Base-by-base conservation (phyloP, 768 basidiomycete species). In the Cystofilobasidium bisporidii region DNA sequence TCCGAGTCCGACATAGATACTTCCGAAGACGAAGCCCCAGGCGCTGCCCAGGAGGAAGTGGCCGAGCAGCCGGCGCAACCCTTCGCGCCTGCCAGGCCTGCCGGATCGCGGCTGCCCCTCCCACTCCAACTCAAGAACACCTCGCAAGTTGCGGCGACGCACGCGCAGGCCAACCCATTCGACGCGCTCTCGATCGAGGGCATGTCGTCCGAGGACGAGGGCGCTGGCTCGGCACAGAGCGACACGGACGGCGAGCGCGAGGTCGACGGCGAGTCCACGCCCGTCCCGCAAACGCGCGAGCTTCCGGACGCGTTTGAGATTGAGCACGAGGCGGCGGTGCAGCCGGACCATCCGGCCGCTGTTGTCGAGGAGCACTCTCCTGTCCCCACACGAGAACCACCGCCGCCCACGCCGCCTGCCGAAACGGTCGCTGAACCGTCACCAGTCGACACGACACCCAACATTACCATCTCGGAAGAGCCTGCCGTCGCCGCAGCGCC, bases 271-370 rank as follows among this genome's bases (percentile, higher is more conserved):
- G 48, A 50, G 45, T 33, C 38, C 33, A 53, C 33, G 3, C 50
- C 8, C 1, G 24, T 50, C 15, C 24, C 47, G 2, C 38, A 48
- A 38, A 36, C 47, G 22, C 45, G 22, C 48, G 38, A 64, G 2
- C 6, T 56, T 14, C 63, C 63, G 6, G 63, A 64, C 63, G 28
- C 38, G 63, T 64, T 55, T 40, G 63, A 64, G n/a, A 26, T 64
- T 33, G 63, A 64, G 38, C 63, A 64, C 36, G 50, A 64, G 14
- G 36, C 36, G 4, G 50, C 63, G 5, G 47, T 56, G n/a, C 63
- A 55, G 38, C 63, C 63, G 22, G 38, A 63, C n/a, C 48, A 2
- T 22, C 6, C 50, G 3, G 45, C 45, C 48, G 48, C 22, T 24
- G 48, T 24, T 20, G 41, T 15, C 41, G 18, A 43, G 3, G 41